A percentile compares a stretch with the other conserved stretches of the same genome.
Evolutionary conservation across 2,329 filamentous ascomycete genomes (phyloP).

Genomic region (Trichoderma polysporum): DNA sequence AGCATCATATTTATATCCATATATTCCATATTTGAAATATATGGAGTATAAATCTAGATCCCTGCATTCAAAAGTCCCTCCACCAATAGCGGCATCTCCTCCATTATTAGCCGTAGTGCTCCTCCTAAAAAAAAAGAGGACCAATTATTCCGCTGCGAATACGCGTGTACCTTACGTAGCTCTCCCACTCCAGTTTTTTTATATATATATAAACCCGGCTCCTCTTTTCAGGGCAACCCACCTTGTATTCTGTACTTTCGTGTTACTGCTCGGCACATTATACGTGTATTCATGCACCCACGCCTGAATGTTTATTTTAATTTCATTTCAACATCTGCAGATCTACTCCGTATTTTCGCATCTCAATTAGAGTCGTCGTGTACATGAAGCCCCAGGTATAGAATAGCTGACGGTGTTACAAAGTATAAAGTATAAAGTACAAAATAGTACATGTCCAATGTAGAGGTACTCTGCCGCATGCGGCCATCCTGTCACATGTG

Average conservation of each 20-base stretch:
- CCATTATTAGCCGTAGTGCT: too few relatives aligned
- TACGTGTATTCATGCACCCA: constrained; percentile 1
- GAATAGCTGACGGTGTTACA: too few relatives aligned
- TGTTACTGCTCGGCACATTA: too few relatives aligned
- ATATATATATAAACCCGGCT: too few relatives aligned
- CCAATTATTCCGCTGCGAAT: neutral
- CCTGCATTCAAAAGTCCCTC: neutral
- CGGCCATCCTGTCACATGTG: neutral
- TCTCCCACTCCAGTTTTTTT: neutral
- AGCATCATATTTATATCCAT: neutral
- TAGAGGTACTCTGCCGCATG: neutral
- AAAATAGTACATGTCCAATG: neutral
- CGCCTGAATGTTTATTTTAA: neutral
- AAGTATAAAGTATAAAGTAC: neutral
- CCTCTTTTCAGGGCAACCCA: neutral
- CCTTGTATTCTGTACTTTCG: neutral
- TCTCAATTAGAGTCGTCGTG: neutral
- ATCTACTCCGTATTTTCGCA: neutral
- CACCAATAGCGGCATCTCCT: neutral
- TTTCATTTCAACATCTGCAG: neutral
- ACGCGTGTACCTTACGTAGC: constrained; percentile 8
- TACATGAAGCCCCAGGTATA: neutral
- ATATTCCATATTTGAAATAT: neutral
- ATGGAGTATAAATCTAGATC: neutral
- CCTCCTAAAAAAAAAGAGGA: too few relatives aligned